Base-by-base conservation (phyloP, 768 basidiomycete species). In the Psilocybe cubensis region DNA sequence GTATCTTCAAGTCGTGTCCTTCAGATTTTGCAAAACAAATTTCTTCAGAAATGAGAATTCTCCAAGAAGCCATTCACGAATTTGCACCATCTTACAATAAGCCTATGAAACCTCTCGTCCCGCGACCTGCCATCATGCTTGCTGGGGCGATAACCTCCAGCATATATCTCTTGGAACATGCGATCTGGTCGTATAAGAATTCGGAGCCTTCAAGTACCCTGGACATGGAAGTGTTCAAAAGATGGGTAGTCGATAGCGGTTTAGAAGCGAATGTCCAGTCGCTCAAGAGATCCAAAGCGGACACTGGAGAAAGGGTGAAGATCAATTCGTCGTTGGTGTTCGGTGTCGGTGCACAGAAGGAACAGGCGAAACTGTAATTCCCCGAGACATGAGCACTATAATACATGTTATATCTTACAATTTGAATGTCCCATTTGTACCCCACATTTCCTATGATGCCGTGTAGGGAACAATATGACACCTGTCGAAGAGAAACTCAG, bases 121-220 rank as follows among this genome's bases (percentile, higher is more conserved):
- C 83, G 0, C 83, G 84, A 3, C 81, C 86, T 0, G 80, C 84
- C 2, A 72, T 92, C 23, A 78, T 85, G 61, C 73, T 89, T 3
- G 72, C 85, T 28, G 86, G 84, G 1, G 77, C 82, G 43, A 60
- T 83, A 27, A 74, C 86, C 0, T 82, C 87, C 1, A 74, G 79
- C 8, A 52, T 80, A 1, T 83, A 81, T 65, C 79, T 91, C 24
- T 74, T 92, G 10, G 89, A 92, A 66, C 89, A 92, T 45, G 83
- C 86, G 0, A 68, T 82, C 10, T 92, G 89, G 89, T 77, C 85
- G 1, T 58, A 73, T 57, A 67, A 42, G 7, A 66, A 33, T 9
- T 59, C 61, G 10, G 67, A 74, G 40, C 57, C 61, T 0, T 72
- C 76, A 14, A 63, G 65, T 2, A 72, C 75, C 3, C 68, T 74